Evolutionary conservation across 2,329 filamentous ascomycete genomes (phyloP).

Genomic region (Xylaria sp.): DNA sequence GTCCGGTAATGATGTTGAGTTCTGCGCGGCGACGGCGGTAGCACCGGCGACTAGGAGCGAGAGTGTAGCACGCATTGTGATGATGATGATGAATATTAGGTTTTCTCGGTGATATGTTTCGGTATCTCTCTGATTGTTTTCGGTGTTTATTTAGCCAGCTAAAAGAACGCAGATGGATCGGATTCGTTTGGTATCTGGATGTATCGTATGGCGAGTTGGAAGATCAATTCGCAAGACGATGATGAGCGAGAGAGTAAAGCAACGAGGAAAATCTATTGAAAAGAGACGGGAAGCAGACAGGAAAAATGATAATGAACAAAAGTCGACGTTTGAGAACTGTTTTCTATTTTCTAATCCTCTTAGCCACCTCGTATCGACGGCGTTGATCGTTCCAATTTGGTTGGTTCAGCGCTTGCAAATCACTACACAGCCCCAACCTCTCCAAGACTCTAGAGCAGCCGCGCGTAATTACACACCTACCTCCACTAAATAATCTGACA

Average conservation of each 20-base stretch:
- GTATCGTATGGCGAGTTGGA: neutral
- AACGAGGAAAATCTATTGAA: neutral
- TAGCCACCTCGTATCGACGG: constrained; percentile 33
- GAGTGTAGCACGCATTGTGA: constrained; percentile 35
- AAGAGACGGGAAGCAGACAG: neutral
- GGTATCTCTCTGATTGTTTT: neutral
- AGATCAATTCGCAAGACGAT: neutral
- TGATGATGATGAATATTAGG: neutral
- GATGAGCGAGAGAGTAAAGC: neutral
- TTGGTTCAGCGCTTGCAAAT: constrained; percentile 28
- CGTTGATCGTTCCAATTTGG: constrained; percentile 13
- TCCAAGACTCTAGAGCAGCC: constrained; percentile 1
- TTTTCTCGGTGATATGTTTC: neutral
- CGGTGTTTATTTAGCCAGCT: neutral
- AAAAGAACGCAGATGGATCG: neutral
- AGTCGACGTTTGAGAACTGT: constrained; percentile 1
- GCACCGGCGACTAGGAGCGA: constrained; percentile 35
- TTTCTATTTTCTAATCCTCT: constrained; percentile 7
- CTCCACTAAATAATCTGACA: too few relatives aligned
- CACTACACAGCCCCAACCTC: constrained; percentile 28
- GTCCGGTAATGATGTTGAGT: constrained; percentile 42
- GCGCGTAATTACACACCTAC: constrained; percentile 17
- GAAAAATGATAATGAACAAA: neutral
- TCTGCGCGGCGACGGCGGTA: constrained; percentile 33
- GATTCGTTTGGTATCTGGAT: neutral